Conservation (phyloP, 345 rosid genomes). For the Sonneratia caseolaris region DNA sequence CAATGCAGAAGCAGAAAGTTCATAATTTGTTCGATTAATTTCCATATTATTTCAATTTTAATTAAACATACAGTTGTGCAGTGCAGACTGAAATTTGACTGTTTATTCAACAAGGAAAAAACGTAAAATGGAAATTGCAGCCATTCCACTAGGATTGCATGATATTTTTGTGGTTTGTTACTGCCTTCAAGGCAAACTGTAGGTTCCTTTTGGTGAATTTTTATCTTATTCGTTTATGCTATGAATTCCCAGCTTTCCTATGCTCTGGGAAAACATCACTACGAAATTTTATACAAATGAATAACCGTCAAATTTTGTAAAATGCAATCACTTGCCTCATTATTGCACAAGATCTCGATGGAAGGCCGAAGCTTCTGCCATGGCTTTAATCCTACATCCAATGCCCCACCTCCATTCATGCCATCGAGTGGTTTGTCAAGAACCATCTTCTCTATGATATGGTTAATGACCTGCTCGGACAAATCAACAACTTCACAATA, state of each 20-base stretch:
- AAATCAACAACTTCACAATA: neutral
- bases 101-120: neutral
- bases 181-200: too few relatives aligned
- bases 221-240: neutral
- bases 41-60: too few relatives aligned
- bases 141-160: neutral
- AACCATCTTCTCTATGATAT: constrained; percentile 80
- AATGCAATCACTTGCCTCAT: neutral
- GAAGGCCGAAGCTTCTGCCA: constrained; percentile 6
- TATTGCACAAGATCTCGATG: constrained; percentile 6
- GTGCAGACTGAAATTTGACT: neutral
- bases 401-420: constrained; percentile 40
- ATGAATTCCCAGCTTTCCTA: neutral
- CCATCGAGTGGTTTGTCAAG: constrained; percentile 63
- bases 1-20: too few relatives aligned
- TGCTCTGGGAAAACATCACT: neutral
- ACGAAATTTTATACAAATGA: too few relatives aligned
- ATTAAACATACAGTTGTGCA: too few relatives aligned
- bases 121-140: neutral
- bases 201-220: too few relatives aligned
- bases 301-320: neutral
- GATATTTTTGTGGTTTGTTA: too few relatives aligned
- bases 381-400: constrained; percentile 32
- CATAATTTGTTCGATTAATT: too few relatives aligned
- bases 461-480: constrained; percentile 66